Evolutionary conservation across 78 protist genomes (phyloP).

Genomic region (slime mould (Dictyostelium discoideum)): DNA sequence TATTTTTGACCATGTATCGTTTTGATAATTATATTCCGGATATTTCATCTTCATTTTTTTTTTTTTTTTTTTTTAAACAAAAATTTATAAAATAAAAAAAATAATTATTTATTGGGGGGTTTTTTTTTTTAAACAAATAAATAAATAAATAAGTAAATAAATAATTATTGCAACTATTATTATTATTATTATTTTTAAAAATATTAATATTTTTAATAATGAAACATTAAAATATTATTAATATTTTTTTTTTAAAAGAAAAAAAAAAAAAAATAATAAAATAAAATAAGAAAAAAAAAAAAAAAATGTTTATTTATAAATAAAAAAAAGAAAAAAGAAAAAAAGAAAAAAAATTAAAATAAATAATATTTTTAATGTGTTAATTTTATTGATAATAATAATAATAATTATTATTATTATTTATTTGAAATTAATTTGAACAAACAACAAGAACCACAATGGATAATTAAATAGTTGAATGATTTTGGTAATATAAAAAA

Average conservation of each 20-base stretch:
- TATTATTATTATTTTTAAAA: too few species aligned
- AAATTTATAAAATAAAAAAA: too few species aligned
- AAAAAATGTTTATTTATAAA: neutral
- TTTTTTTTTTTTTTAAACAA: too few species aligned
- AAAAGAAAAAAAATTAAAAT: neutral
- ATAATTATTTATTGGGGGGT: too few species aligned
- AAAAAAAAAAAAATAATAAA: neutral
- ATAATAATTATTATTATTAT: neutral
- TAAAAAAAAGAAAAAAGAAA: neutral
- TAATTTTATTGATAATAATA: too few species aligned
- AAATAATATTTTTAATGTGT: neutral
- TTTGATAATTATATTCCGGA: neutral
- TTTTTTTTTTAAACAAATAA: too few species aligned
- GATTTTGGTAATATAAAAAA: neutral
- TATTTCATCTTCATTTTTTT: neutral
- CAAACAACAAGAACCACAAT: neutral
- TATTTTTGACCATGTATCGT: neutral
- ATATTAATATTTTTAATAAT: too few species aligned
- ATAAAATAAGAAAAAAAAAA: neutral
- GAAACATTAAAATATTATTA: neutral
- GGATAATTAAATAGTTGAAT: neutral
- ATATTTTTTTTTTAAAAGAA: neutral
- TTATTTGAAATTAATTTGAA: neutral
- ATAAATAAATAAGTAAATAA: too few species aligned
- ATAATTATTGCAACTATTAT: too few species aligned